Conservation (phyloP, 371 early-diverging fungal species). For the Mucor velutinosus region DNA sequence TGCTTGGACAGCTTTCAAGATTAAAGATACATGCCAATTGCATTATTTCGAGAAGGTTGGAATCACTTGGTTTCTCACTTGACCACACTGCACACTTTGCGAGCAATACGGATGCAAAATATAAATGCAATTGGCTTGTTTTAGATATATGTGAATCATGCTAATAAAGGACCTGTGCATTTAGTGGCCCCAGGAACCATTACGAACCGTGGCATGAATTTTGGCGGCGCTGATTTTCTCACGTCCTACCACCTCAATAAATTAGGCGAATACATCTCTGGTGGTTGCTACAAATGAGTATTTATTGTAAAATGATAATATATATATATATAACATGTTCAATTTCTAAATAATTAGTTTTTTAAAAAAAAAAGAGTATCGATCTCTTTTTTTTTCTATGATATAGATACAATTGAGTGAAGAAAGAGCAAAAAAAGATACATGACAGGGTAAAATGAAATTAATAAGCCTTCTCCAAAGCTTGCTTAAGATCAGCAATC, state of each 20-base stretch:
- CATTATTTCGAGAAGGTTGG: too few relatives aligned
- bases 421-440: background rate
- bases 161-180: too few relatives aligned
- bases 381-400: background rate
- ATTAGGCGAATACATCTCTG: background rate
- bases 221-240: background rate
- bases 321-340: background rate
- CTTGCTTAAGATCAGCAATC: slow-evolving; percentile 66
- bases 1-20: too few relatives aligned
- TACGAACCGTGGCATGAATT: too few relatives aligned
- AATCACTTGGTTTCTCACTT: too few relatives aligned
- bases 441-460: background rate
- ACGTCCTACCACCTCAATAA: background rate
- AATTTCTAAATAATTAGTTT: background rate
- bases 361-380: background rate
- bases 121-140: too few relatives aligned
- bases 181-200: too few relatives aligned
- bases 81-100: too few relatives aligned
- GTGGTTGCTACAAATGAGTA: background rate
- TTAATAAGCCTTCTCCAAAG: slow-evolving; percentile 54
- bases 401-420: background rate
- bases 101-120: too few relatives aligned
- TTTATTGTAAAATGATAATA: background rate
- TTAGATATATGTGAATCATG: too few relatives aligned
- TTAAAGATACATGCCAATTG: too few relatives aligned